Evolutionary conservation across 139 green algal genomes (phyloP), one percentile per base, ranked within the genome.

Genomic region (Cymbomonas tetramitiformis): DNA sequence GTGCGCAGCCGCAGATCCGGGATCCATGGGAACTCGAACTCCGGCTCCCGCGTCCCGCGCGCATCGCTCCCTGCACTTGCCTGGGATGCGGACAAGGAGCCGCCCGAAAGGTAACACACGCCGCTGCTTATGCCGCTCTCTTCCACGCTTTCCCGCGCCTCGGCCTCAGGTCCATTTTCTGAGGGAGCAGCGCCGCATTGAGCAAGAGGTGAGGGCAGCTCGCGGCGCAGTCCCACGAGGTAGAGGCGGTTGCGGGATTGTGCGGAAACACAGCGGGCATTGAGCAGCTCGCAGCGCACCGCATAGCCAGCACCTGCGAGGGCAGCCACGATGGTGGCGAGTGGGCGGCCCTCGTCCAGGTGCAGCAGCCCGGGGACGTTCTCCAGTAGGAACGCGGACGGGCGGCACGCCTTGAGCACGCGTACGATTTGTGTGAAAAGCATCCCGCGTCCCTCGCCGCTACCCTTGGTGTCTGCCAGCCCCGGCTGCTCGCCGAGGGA

Each of bases 221-320:
- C 50, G 21, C 2, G 29, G 23, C 52, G 8, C 21, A 61, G 36
- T n/a, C 32, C 52, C 5, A 61, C 52, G 8, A 61, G 19, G 32
- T 33, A 61, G n/a, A 61, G 5, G 12, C 52, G 32, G 38, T 61
- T 43, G 2, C 52, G 52, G 34, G 31, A 30, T 25, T 61, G 52
- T 9, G 52, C 38, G 8, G 49, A 18, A 21, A 24, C 26, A 2
- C n/a, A 21, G 2, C 9, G 21, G n/a, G 52, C 31, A 24, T 61
- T 26, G 52, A 48, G 18, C 32, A 61, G 38, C 3, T 21, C 26
- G 5, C 26, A 25, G 6, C 10, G 9, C 9, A 56, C 47, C 7
- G 4, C 24, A 28, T 56, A 56, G 18, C 47, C 47, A 18, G 24
- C 47, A 6, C 4, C 8, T 10, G 34, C 47, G 5, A 56, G 19